Conservation (phyloP, 768 basidiomycete genomes). For the Rhizopogon vulgaris region DNA sequence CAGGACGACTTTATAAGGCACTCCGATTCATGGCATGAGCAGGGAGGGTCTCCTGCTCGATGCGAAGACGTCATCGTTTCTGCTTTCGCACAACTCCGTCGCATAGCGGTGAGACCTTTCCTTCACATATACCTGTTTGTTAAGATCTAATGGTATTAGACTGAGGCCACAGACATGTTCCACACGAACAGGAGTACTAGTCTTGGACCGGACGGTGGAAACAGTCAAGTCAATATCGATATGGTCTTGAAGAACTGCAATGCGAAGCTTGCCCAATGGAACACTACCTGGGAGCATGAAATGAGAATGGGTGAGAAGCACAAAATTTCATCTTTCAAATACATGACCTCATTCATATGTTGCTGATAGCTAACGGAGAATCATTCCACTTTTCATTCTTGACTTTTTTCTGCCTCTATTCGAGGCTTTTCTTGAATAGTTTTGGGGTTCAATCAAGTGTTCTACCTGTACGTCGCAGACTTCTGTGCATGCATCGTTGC, state of each 20-base stretch:
- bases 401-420: constrained; percentile 69
- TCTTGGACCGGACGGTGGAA: constrained; percentile 30
- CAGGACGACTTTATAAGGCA: constrained; percentile 70
- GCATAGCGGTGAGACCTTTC: constrained; percentile 58
- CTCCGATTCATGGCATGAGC: constrained; percentile 65
- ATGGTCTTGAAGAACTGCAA: constrained; percentile 69
- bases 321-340: background rate
- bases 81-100: constrained; percentile 70
- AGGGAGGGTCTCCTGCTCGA: constrained; percentile 43
- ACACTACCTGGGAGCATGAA: constrained; percentile 63
- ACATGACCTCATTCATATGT: constrained; percentile 6
- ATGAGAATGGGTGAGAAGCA: constrained; percentile 55
- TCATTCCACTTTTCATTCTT: constrained; percentile 74
- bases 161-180: constrained; percentile 76
- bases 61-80: constrained; percentile 80
- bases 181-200: constrained; percentile 44
- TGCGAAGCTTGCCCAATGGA: constrained; percentile 66
- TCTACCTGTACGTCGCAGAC: constrained; percentile 39
- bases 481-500: background rate
- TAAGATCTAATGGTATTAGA: constrained; percentile 24
- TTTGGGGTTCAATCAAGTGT: constrained; percentile 70
- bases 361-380: constrained; percentile 55
- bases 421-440: constrained; percentile 78
- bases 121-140: background rate
- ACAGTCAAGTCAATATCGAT: constrained; percentile 68